Conservation (phyloP, 148 eudicot genomes). For the Spergularia marina region DNA sequence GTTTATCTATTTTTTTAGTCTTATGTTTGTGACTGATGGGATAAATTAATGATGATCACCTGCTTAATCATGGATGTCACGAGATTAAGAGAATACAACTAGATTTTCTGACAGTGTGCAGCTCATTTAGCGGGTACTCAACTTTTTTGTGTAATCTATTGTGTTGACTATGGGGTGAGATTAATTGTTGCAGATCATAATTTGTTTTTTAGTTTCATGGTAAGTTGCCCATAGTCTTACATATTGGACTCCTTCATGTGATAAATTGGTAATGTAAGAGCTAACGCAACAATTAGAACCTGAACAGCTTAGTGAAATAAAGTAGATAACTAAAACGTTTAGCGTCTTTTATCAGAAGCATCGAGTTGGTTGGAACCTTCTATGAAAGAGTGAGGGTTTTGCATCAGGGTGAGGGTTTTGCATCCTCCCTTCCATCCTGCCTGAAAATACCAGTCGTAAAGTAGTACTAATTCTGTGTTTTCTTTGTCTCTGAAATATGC, state of each 20-base stretch:
- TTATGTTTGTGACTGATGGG: slow-evolving; percentile 9
- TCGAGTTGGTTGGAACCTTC: too few relatives aligned
- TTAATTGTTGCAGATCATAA: slow-evolving; percentile 4
- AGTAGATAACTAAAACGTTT: neutral
- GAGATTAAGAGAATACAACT: slow-evolving; percentile 15
- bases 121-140: slow-evolving; percentile 2
- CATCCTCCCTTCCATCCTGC: too few relatives aligned
- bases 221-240: neutral
- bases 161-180: slow-evolving; percentile 7
- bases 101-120: slow-evolving; percentile 9
- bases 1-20: slow-evolving; percentile 13
- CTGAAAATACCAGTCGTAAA: neutral
- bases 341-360: neutral
- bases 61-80: slow-evolving; percentile 5
- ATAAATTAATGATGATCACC: neutral
- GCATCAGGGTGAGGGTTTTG: too few relatives aligned
- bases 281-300: too few relatives aligned
- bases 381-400: too few relatives aligned
- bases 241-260: neutral
- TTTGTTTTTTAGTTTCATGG: neutral
- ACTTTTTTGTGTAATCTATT: slow-evolving; percentile 8
- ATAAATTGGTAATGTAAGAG: neutral
- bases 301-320: neutral
- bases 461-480: neutral
- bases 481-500: slow-evolving; percentile 26